These are phyloP conservation scores for Primulina huaijiensis DNA, from an alignment of 257 asterid genomes.

Conservation along the genomic window DNA sequence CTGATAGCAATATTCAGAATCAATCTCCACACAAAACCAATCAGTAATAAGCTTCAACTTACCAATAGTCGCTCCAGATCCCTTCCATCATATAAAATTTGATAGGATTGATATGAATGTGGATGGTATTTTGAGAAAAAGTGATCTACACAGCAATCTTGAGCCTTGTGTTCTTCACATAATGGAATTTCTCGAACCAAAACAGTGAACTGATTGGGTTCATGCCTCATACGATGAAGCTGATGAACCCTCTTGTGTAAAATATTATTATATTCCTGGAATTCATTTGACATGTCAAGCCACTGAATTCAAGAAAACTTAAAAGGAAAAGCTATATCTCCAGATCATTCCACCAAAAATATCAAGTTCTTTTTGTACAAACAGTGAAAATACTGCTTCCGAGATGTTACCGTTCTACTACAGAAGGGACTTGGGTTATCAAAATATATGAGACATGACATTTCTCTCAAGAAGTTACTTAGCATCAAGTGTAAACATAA, in stretches of 20 bases:
- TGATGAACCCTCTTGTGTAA: constrained; percentile 66
- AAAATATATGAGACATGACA: not conserved
- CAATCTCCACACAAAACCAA: not conserved
- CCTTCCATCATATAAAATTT: constrained; percentile 71
- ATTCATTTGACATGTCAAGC: constrained; percentile 1
- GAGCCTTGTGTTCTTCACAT: constrained; percentile 75
- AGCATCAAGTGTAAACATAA: not conserved
- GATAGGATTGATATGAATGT: constrained; percentile 65
- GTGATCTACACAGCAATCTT: constrained; percentile 71
- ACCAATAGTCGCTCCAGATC: constrained; percentile 69
- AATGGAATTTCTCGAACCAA: constrained; percentile 89
- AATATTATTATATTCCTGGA: constrained; percentile 71
- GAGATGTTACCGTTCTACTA: not conserved
- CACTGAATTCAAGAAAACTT: not conserved
- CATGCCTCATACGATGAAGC: constrained; percentile 60
- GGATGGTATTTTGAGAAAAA: constrained; percentile 78
- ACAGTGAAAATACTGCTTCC: not conserved
- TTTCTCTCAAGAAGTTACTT: too few relatives aligned
- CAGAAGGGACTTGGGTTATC: too few relatives aligned
- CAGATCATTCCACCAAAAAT: not conserved
- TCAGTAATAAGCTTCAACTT: constrained; percentile 24
- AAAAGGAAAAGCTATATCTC: not conserved
- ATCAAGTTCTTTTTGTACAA: not conserved
- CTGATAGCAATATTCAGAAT: not conserved
- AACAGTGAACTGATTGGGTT: constrained; percentile 88